A percentile compares a stretch with the other conserved stretches of the same genome.
phyloP scores from a whole-genome alignment of 2,329 filamentous ascomycete genomes.

The Arthroderma sp. region DNA sequence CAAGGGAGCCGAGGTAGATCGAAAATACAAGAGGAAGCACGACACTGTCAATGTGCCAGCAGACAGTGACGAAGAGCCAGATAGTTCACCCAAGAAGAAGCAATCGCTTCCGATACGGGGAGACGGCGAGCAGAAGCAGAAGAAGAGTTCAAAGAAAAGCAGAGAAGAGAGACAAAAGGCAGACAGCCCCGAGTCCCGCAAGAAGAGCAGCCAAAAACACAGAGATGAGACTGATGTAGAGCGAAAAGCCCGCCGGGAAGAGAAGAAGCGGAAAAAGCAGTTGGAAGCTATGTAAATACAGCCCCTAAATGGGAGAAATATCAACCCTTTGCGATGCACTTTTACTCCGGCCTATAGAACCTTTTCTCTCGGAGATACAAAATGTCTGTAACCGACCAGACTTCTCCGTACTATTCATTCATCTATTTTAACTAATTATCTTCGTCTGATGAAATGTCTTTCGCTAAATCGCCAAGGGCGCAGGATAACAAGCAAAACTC shows the following conservation, averaged over 20 bases:
- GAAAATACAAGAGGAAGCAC: slow-evolving; percentile 30
- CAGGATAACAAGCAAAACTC: background rate
- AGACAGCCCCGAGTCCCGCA: slow-evolving; percentile 10
- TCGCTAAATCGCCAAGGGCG: background rate
- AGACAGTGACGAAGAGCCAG: background rate
- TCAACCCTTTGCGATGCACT: background rate
- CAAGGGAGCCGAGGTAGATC: slow-evolving; percentile 17
- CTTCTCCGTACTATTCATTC: background rate
- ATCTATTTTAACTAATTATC: too few relatives aligned
- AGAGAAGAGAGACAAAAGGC: slow-evolving; percentile 4
- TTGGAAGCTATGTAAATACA: slow-evolving; percentile 12
- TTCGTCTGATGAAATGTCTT: too few relatives aligned
- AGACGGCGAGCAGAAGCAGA: background rate
- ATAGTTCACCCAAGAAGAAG: slow-evolving; percentile 28
- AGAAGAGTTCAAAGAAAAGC: slow-evolving; percentile 5
- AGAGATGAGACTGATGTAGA: slow-evolving; percentile 27
- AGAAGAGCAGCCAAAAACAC: slow-evolving; percentile 27
- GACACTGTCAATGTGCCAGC: background rate
- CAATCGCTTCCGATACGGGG: slow-evolving; percentile 18
- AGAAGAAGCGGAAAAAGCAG: slow-evolving; percentile 30
- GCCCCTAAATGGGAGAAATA: background rate
- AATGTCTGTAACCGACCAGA: too few relatives aligned
- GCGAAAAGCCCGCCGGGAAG: slow-evolving; percentile 22
- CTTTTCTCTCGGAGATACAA: too few relatives aligned
- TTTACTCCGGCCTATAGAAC: background rate